These are phyloP conservation scores for Rhynchospora breviuscula DNA, from an alignment of 176 grass and related monocot genomes.

Conservation along the genomic window DNA sequence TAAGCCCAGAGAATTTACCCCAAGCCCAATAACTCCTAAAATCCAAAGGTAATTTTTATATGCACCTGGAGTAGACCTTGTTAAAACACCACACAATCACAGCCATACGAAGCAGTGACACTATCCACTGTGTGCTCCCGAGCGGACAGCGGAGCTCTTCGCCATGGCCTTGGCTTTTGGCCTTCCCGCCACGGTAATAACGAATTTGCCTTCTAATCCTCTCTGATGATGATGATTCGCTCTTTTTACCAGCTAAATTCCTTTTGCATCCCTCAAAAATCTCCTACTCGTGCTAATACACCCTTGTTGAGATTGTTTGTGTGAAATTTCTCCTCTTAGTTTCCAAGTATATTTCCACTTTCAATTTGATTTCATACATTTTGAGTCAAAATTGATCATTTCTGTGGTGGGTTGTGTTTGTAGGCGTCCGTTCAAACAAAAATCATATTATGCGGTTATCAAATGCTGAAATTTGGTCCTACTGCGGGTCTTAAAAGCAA, in stretches of 20 bases:
- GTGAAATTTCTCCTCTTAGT: background rate
- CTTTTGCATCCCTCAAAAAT: background rate
- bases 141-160: background rate
- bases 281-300: background rate
- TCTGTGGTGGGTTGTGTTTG: background rate
- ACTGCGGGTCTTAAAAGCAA: background rate
- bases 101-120: background rate
- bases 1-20: background rate
- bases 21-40: background rate
- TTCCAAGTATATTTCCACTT: background rate
- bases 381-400: background rate
- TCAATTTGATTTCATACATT: background rate
- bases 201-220: background rate
- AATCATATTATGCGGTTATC: background rate
- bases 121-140: constrained; percentile 11
- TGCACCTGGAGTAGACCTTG: background rate
- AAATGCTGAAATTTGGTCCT: background rate
- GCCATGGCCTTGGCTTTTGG: constrained; percentile 10
- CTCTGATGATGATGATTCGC: background rate
- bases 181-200: background rate
- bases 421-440: constrained; percentile 8
- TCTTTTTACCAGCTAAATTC: background rate
- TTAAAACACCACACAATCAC: background rate
- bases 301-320: background rate
- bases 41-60: background rate